These are phyloP conservation scores for Cyclocybe cylindracea DNA, from an alignment of 768 basidiomycete genomes.

Conservation along the genomic window DNA sequence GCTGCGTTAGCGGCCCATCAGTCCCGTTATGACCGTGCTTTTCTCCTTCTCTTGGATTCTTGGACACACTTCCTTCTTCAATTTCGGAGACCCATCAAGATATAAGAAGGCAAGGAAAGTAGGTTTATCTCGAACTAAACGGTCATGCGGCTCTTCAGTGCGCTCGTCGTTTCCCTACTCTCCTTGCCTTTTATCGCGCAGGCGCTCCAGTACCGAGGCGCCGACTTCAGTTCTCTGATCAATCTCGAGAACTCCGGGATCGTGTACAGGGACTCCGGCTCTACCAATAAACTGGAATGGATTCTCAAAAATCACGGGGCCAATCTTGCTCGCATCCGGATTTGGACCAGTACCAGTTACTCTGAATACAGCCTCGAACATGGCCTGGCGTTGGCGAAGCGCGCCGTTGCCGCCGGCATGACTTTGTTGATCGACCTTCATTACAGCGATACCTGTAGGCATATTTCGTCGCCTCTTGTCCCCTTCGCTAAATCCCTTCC, in stretches of 20 bases:
- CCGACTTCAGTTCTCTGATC: slow-evolving; percentile 56
- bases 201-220: slow-evolving; percentile 51
- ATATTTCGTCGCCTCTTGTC: not conserved
- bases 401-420: slow-evolving; percentile 59
- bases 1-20: too few species aligned
- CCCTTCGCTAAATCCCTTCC: not conserved
- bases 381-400: slow-evolving; percentile 53
- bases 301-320: slow-evolving; percentile 55
- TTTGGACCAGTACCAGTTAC: slow-evolving; percentile 63
- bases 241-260: slow-evolving; percentile 53
- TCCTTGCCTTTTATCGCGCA: slow-evolving; percentile 20
- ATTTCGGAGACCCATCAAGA: too few species aligned
- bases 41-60: too few species aligned
- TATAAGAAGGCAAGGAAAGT: too few species aligned
- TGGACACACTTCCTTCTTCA: too few species aligned
- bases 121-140: not conserved
- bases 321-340: slow-evolving; percentile 58
- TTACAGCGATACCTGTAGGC: slow-evolving; percentile 63
- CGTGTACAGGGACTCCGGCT: slow-evolving; percentile 40
- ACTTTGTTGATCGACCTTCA: slow-evolving; percentile 57
- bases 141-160: slow-evolving; percentile 22
- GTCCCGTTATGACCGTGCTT: too few species aligned
- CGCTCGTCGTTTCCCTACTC: slow-evolving; percentile 18
- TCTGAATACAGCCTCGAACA: slow-evolving; percentile 51
- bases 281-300: slow-evolving; percentile 41